These are phyloP conservation scores for Aspergillus bertholletiae DNA, from an alignment of 495 filamentous ascomycete genomes.

Conservation along the genomic window DNA sequence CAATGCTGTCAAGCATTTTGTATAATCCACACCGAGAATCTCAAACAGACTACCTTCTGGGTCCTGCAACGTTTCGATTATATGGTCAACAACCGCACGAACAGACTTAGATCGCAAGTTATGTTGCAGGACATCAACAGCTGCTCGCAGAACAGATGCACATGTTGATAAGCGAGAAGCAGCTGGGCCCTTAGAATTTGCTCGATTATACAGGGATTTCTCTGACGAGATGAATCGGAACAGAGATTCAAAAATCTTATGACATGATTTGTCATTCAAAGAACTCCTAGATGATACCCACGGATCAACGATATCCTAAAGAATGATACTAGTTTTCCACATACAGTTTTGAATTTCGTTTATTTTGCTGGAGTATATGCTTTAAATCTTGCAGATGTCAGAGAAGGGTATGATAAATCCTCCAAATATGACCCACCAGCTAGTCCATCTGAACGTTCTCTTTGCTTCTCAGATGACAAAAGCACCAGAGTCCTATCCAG, in stretches of 20 bases:
- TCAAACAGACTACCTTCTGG: constrained; percentile 58
- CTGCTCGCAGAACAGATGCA: constrained; percentile 67
- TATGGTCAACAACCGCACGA: constrained; percentile 73
- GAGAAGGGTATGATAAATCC: constrained; percentile 6
- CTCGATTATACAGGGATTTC: constrained; percentile 57
- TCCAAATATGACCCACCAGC: constrained; percentile 36
- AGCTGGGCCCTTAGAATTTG: constrained; percentile 44
- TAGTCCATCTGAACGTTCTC: constrained; percentile 49
- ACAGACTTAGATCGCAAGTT: constrained; percentile 74
- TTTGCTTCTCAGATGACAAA: constrained; percentile 51
- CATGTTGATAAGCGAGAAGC: constrained; percentile 61
- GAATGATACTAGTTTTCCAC: constrained; percentile 8
- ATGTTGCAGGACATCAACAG: constrained; percentile 62
- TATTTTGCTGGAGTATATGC: constrained; percentile 59
- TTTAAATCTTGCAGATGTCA: constrained; percentile 49
- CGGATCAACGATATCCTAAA: constrained; percentile 14
- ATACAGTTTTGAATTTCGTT: constrained; percentile 54
- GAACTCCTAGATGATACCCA: constrained; percentile 31
- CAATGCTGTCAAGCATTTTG: constrained; percentile 66
- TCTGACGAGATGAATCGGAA: constrained; percentile 68
- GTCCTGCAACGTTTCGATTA: constrained; percentile 67
- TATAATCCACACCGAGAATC: constrained; percentile 73
- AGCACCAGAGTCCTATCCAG: constrained; percentile 36
- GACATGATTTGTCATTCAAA: constrained; percentile 72
- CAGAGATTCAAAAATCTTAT: constrained; percentile 76